These are phyloP conservation scores for Pleurotus giganteus DNA, from an alignment of 768 basidiomycete genomes.

Conservation along the genomic window DNA sequence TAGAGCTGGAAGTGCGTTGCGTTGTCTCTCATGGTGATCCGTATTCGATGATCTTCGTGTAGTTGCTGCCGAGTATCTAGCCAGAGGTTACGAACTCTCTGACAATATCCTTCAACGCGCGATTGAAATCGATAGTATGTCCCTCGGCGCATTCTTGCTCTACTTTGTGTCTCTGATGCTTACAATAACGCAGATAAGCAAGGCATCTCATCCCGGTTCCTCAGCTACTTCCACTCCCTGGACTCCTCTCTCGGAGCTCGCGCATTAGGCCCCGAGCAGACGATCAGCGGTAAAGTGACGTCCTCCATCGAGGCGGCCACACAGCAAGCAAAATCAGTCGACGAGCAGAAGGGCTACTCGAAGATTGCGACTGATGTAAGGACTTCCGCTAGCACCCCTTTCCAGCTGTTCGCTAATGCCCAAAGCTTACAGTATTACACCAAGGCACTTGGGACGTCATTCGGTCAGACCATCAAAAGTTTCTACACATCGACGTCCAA, in stretches of 20 bases:
- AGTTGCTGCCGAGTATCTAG: constrained; percentile 94
- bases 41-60: constrained; percentile 8
- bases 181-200: constrained; percentile 51
- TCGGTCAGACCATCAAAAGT: constrained; percentile 69
- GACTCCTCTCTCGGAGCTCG: constrained; percentile 70
- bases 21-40: neutral
- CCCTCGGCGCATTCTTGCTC: neutral
- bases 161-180: neutral
- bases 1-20: constrained; percentile 67
- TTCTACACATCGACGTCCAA: constrained; percentile 92
- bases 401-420: neutral
- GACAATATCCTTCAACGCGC: constrained; percentile 77
- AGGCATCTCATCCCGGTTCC: constrained; percentile 86
- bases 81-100: constrained; percentile 80
- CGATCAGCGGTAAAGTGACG: constrained; percentile 72
- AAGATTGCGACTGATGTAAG: constrained; percentile 68
- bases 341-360: constrained; percentile 77
- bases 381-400: constrained; percentile 1
- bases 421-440: constrained; percentile 62
- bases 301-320: constrained; percentile 61
- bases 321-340: constrained; percentile 69
- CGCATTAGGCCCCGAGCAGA: constrained; percentile 78
- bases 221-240: constrained; percentile 71
- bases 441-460: constrained; percentile 69
- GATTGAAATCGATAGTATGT: constrained; percentile 73